phyloP scores from a whole-genome alignment of 345 rosid genomes.

The Citropsis articulata region DNA sequence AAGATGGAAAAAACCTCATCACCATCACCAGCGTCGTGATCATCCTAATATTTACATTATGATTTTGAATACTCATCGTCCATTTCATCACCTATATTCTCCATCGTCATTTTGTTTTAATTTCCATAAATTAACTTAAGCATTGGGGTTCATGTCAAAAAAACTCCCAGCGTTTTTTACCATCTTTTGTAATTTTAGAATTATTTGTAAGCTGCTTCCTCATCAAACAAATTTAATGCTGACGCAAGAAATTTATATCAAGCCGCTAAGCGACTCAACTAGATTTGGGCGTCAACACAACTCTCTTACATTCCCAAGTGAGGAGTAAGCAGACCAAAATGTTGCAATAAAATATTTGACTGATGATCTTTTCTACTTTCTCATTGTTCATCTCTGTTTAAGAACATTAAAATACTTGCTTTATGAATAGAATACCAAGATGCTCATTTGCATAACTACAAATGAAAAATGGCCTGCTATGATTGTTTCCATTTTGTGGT shows the following conservation, averaged over 20 bases:
- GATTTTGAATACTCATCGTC: too few species aligned
- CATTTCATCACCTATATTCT: too few species aligned
- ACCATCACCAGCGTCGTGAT: too few species aligned
- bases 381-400: neutral
- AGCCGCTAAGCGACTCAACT: too few species aligned
- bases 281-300: too few species aligned
- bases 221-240: too few species aligned
- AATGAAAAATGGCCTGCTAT: slow-evolving; percentile 10
- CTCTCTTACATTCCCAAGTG: neutral
- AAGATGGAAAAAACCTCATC: too few species aligned
- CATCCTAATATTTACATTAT: too few species aligned
- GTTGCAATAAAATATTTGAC: neutral
- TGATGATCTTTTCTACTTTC: neutral
- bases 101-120: too few species aligned
- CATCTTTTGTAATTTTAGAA: too few species aligned
- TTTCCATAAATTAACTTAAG: too few species aligned
- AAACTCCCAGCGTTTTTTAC: accelerated
- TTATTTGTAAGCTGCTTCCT: accelerated
- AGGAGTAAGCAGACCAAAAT: neutral
- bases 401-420: neutral
- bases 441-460: slow-evolving; percentile 29
- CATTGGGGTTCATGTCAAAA: accelerated
- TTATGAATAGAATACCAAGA: slow-evolving; percentile 21
- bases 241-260: accelerated
- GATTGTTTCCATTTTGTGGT: slow-evolving; percentile 16